Conservation (phyloP, 139 green algal genomes). For the Axilococcus clingmanii region DNA sequence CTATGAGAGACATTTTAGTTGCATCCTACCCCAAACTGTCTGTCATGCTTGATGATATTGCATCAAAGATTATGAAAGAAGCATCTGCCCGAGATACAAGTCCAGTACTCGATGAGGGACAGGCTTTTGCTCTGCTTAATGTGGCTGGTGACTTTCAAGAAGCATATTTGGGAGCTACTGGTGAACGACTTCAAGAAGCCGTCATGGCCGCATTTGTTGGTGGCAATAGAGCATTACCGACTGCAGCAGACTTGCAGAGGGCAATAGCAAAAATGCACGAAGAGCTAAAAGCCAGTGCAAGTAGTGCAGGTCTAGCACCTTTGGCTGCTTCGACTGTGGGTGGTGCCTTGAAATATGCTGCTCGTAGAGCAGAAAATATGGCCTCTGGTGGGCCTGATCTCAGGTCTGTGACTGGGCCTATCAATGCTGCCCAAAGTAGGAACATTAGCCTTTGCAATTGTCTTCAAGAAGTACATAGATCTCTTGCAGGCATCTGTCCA, state of each 20-base stretch:
- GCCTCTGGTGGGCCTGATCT: conserved; percentile 61
- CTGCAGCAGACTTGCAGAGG: conserved; percentile 69
- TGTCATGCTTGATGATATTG: conserved; percentile 52
- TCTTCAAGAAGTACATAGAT: conserved; percentile 74
- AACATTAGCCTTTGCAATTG: conserved; percentile 74
- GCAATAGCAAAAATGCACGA: conserved; percentile 71
- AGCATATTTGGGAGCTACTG: conserved; percentile 57
- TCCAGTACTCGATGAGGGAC: conserved; percentile 10
- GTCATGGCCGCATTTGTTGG: conserved; percentile 55
- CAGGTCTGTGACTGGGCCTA: conserved; percentile 25
- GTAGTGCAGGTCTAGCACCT: conserved; percentile 31
- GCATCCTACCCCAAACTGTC: conserved; percentile 65
- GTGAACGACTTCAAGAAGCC: conserved; percentile 15
- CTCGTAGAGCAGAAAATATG: conserved; percentile 56
- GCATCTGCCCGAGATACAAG: conserved; percentile 25
- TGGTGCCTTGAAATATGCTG: conserved; percentile 31
- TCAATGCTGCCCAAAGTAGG: conserved; percentile 55
- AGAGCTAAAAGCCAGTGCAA: conserved; percentile 55
- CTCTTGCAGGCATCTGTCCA: conserved; percentile 28
- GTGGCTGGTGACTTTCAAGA: conserved; percentile 52
- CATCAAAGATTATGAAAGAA: conserved; percentile 53
- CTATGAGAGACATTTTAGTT: conserved; percentile 50
- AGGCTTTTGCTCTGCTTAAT: conserved; percentile 49
- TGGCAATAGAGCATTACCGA: conserved; percentile 42
- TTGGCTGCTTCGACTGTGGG: conserved; percentile 34